Evolutionary conservation across 306 rosid genomes (phyloP).

Genomic region (Sicyos baderoa): DNA sequence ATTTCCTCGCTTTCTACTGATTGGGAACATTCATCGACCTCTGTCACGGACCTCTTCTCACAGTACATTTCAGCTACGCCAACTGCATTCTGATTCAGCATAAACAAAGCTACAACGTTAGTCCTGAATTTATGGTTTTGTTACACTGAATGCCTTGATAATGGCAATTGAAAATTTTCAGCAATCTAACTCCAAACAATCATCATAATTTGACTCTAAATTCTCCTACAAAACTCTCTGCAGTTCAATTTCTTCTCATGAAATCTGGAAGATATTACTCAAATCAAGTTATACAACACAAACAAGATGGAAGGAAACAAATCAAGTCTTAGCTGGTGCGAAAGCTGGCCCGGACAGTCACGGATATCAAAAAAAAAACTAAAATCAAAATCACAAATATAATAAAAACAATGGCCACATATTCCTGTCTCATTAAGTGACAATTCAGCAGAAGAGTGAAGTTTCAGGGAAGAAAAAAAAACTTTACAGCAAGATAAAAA

Average conservation of each 20-base stretch:
- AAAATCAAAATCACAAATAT: neutral
- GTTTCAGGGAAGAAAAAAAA: neutral
- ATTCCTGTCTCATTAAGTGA: neutral
- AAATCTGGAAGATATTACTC: neutral
- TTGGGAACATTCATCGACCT: constrained; percentile 28
- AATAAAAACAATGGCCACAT: too few species aligned
- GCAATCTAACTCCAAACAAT: too few species aligned
- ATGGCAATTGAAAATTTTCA: too few species aligned
- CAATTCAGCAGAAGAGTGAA: neutral
- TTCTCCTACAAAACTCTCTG: too few species aligned
- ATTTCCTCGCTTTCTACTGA: constrained; percentile 31
- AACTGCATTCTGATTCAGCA: neutral
- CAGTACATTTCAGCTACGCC: constrained; percentile 24
- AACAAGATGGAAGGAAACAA: too few species aligned
- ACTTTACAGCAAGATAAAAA: neutral
- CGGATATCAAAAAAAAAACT: too few species aligned
- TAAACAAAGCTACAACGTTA: too few species aligned
- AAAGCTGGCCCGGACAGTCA: too few species aligned
- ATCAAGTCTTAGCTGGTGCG: too few species aligned
- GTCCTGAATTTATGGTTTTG: too few species aligned
- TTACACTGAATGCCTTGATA: too few species aligned
- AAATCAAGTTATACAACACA: neutral
- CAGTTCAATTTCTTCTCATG: neutral
- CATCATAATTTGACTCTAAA: too few species aligned
- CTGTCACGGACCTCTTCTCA: constrained; percentile 23